Percentiles rank a stretch among this genome's conserved stretches.
These are phyloP conservation scores for Talaromyces piceae DNA, from an alignment of 2,329 filamentous ascomycete species.

Conservation along the genomic window DNA sequence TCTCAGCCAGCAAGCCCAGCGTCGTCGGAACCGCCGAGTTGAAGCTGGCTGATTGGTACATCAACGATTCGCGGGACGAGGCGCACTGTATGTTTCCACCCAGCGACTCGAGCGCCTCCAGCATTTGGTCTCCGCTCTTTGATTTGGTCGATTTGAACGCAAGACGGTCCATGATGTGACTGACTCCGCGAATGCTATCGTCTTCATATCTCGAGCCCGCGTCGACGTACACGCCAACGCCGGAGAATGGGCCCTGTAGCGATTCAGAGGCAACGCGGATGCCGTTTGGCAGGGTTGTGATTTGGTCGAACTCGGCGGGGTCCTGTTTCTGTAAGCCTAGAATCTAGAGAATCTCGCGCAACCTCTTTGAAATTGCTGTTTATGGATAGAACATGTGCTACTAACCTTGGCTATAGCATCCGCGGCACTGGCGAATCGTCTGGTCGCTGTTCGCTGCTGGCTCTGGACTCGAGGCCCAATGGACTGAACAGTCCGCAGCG, in stretches of 20 bases:
- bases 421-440: slow-evolving; percentile 30
- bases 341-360: neutral
- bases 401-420: slow-evolving; percentile 28
- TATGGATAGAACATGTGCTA: neutral
- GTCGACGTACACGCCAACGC: slow-evolving; percentile 92
- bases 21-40: slow-evolving; percentile 82
- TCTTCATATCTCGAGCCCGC: slow-evolving; percentile 93
- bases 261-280: slow-evolving; percentile 91
- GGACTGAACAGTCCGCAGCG: slow-evolving; percentile 33
- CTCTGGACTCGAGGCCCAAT: slow-evolving; percentile 28
- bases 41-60: slow-evolving; percentile 98
- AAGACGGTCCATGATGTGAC: slow-evolving; percentile 90
- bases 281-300: slow-evolving; percentile 86
- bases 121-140: slow-evolving; percentile 71
- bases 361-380: neutral
- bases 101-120: slow-evolving; percentile 77
- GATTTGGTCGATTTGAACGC: slow-evolving; percentile 82
- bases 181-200: slow-evolving; percentile 73
- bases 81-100: slow-evolving; percentile 97
- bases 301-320: slow-evolving; percentile 74
- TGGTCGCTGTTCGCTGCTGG: slow-evolving; percentile 27
- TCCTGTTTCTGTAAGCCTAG: slow-evolving; percentile 46
- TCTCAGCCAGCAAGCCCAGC: slow-evolving; percentile 80
- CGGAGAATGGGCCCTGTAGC: slow-evolving; percentile 87
- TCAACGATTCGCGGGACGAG: slow-evolving; percentile 87